Base-by-base conservation (phyloP, 164 flowering plant species). In the Vitis cinerea region DNA sequence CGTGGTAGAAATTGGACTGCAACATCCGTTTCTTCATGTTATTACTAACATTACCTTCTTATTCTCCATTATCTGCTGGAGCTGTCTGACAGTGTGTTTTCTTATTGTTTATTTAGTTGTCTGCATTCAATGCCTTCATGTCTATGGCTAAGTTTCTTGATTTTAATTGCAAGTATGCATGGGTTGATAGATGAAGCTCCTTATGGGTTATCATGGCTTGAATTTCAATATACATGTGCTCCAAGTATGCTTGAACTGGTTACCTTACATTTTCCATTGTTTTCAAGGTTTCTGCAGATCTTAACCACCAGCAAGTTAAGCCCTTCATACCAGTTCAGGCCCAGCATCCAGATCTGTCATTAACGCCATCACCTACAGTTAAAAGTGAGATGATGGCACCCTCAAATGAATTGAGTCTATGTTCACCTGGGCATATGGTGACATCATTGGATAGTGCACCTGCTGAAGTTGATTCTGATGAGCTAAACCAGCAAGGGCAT, bases 281-380 rank as follows among this genome's bases (percentile, higher is more conserved):
- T 74, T 68, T 76, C 61, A 83, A 80, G 83, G 87, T 79, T 62
- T 66, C 85, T 79, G 78, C 85, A 79, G 89, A 80, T 62, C 13
- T 64, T 9, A 80, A 77, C 71, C 78, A 71, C 48, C 80, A 81
- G 66, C 81, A 71, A 62, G 66, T 64, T 72, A 84, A 80, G 54
- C 77, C 75, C 65, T 69, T 67, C 75, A 61, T 55, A 15, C 88
- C 82, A 73, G 61, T 70, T 56, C 87, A 88, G 75, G 82, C 75
- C 67, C 90, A 82, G 64, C 47, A 57, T 59, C 79, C 72, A 67
- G 52, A 77, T 65, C 84, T 72, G 14, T 55, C 85, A 53, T 68
- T 72, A 65, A 70, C 71, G 53, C 72, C 86, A 56, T 61, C 85
- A 51, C 70, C 84, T 61, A 64, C 80, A 16, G 77, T 73, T 13